Evolutionary conservation across 176 grass and related monocot genomes (phyloP).

Genomic region (Aegilops speltoides): DNA sequence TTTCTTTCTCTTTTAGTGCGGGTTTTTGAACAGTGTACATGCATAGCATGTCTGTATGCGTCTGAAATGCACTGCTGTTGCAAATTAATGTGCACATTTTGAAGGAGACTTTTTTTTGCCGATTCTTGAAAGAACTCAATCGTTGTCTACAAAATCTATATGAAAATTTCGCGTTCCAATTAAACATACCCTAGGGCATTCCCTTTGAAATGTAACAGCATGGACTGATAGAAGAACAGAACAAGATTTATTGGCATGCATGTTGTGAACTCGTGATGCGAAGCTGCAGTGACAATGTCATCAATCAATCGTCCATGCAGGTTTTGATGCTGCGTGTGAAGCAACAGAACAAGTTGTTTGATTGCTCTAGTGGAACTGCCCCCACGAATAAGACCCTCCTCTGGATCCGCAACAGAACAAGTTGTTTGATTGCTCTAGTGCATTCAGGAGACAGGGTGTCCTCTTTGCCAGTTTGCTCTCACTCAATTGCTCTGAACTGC

Average conservation of each 20-base stretch:
- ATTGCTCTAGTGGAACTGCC: no score
- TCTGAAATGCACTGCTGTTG: not conserved
- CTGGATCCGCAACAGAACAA: not conserved
- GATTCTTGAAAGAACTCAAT: no score
- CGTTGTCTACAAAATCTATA: no score
- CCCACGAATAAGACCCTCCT: not conserved
- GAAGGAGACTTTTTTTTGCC: no score
- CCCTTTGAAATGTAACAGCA: not conserved
- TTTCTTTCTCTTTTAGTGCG: not conserved
- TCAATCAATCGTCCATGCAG: not conserved
- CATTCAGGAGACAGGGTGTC: no score
- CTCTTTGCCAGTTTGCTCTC: no score
- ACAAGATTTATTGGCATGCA: not conserved
- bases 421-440: conserved; percentile 15
- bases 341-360: no score
- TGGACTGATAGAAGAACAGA: not conserved
- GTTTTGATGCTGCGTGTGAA: not conserved
- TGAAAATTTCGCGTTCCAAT: no score
- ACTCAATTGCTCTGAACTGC: no score
- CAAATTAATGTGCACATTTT: not conserved
- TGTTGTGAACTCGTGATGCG: not conserved
- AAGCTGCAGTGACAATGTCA: not conserved
- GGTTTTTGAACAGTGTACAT: not conserved
- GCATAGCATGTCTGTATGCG: not conserved
- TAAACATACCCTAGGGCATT: not conserved